Evolutionary conservation across 2,329 filamentous ascomycete species (phyloP), one percentile per base, ranked within the genome.

Genomic region (Xylariaceae sp.): DNA sequence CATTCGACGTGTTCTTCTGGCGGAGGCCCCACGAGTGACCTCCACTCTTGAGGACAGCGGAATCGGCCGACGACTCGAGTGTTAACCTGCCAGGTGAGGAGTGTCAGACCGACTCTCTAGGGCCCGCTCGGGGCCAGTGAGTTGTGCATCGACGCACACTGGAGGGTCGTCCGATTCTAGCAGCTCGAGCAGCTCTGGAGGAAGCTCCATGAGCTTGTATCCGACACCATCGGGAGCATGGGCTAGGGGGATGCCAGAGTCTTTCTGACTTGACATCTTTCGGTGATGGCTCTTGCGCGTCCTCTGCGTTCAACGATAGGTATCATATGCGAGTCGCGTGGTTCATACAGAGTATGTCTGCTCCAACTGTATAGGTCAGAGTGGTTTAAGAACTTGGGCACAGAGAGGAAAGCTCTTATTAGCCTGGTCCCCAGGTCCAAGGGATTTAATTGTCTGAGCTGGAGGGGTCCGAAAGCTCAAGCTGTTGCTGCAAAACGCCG

Each of bases 1-100:
- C 70, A 50, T 81, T 81, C 29, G 77, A 81, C 0, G 77, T 80
- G 52, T 80, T 80, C 52, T 80, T 80, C 49, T 80, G 77, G 19
- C 72, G 72, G 29, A 81, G 63, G 5, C 65, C 65, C 57, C 77
- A 81, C 12, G 67, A 70, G 45, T 67, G 69, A 33, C 60, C 55
- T 3, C 64, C 65, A 1, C 67, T 65, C 45, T 60, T 68, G 34
- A 80, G 64, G 26, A 77, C 51, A 17, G 75, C 74, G 10, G 64
- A 62, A n/a, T 64, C 57, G 15, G 67, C 59, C 14, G 70, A 70
- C 10, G 67, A 64, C 42, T 68, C 63, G 29, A 74, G 57, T 12
- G 57, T 67, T 33, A 72, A 56, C 3, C 69, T 75, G 39, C 4
- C 29, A 30, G n/a, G 14, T 24, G 19, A 38, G 19, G 23, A 19